Conservation (phyloP, 768 basidiomycete genomes). For the Auriscalpium orientale region DNA sequence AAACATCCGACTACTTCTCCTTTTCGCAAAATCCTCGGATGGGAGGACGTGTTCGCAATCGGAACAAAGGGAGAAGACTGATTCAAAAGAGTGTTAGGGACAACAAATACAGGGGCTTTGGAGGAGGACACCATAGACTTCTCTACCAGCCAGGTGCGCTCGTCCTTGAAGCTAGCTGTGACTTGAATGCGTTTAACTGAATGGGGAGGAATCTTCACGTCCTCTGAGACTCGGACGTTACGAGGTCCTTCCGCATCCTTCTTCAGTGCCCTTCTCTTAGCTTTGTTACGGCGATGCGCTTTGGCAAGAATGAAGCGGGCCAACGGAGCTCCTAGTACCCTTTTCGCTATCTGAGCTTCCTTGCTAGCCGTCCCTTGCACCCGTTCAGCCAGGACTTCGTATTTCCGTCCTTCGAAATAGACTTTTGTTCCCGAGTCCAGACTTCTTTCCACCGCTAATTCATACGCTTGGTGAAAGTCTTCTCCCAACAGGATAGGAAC, state of each 20-base stretch:
- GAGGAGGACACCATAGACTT: background rate
- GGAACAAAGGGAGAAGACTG: background rate
- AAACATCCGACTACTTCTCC: background rate
- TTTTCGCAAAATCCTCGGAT: background rate
- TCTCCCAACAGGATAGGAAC: slow-evolving; percentile 17
- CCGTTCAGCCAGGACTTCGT: background rate
- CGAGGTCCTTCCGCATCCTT: background rate
- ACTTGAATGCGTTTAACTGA: background rate
- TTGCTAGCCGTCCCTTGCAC: background rate
- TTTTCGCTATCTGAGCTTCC: background rate
- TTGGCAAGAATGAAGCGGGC: background rate
- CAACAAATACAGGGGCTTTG: background rate
- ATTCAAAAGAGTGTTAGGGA: background rate
- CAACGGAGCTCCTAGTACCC: background rate
- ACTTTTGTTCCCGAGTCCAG: slow-evolving; percentile 5
- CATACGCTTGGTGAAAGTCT: slow-evolving; percentile 25
- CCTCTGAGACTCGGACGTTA: background rate
- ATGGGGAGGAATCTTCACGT: slow-evolving; percentile 1
- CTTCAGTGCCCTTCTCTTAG: background rate
- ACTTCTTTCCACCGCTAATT: slow-evolving; percentile 20
- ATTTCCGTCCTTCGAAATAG: slow-evolving; percentile 12
- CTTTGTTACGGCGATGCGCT: background rate
- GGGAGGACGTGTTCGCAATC: background rate
- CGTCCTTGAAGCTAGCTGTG: background rate
- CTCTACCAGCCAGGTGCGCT: slow-evolving; percentile 1